Evolutionary conservation across 345 rosid genomes (phyloP).

Genomic region (Clarkia xantiana): DNA sequence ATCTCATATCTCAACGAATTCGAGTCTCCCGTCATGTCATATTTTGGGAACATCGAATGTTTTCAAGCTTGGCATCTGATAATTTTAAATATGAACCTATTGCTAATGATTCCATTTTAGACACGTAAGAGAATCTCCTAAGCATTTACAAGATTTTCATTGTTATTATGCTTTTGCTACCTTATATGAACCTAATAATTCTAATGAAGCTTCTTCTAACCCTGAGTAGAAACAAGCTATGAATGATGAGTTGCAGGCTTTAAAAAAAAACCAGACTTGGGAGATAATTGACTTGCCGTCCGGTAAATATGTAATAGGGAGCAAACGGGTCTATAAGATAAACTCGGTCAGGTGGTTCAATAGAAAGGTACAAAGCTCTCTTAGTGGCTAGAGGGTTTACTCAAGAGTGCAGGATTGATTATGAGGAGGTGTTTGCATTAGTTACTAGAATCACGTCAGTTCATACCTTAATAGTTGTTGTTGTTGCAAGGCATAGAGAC

Average conservation of each 20-base stretch:
- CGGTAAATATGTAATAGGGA: neutral
- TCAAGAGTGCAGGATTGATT: neutral
- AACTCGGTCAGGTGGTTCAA: neutral
- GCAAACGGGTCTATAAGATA: slow-evolving; percentile 4
- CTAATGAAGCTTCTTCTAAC: neutral
- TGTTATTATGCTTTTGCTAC: neutral
- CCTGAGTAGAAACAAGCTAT: slow-evolving; percentile 1
- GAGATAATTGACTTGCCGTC: neutral
- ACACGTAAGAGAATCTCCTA: neutral
- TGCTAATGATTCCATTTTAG: no score
- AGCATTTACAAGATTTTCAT: neutral
- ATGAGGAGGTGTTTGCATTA: neutral
- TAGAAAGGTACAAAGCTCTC: slow-evolving; percentile 2
- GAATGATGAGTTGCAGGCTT: neutral
- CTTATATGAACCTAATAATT: neutral
- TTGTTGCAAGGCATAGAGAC: neutral
- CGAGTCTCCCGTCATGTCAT: neutral
- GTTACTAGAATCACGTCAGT: neutral
- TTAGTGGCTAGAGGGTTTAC: no score
- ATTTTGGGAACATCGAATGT: slow-evolving; percentile 3
- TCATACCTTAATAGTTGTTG: neutral
- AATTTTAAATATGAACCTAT: no score
- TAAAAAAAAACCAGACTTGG: slow-evolving; percentile 3
- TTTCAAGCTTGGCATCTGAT: neutral
- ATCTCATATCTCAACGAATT: slow-evolving; percentile 1